Base-by-base conservation (phyloP, 225 moss, liverwort and hornwort genomes). In the Takakia lepidozioides region DNA sequence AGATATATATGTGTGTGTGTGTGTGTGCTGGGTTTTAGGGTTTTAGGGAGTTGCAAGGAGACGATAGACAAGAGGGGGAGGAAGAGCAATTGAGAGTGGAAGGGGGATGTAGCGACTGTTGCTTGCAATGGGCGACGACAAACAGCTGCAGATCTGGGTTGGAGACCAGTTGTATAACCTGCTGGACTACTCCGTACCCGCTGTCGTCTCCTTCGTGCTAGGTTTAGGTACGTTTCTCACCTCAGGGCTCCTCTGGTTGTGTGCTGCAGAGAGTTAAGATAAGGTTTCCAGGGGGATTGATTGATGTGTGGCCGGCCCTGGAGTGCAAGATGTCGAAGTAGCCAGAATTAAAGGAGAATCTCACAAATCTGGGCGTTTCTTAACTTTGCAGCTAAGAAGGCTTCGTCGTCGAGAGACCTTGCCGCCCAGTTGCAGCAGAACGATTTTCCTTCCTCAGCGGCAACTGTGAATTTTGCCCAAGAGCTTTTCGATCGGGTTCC, bases 81-180 rank as follows among this genome's bases (percentile, higher is more conserved):
- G 52, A 46, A n/a, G n/a, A n/a, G n/a, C n/a, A n/a, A n/a, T n/a
- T n/a, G n/a, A n/a, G n/a, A n/a, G n/a, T n/a, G n/a, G n/a, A n/a
- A n/a, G 24, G 36, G 14, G 45, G 10, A 10, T 43, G 25, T 3
- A 24, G n/a, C 44, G 25, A 42, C 42, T 28, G 40, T 53, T 45
- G 27, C 47, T 57, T 4, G 20, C 24, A 17, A 88, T 88, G 88
- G 82, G 65, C 50, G 75, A 84, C 30, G 85, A 88, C 11, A 68
- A 60, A 51, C 72, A 67, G 56, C 70, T 63, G 43, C 71, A 66
- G 60, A 66, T 54, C 19, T 90, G 90, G 90, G 77, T 90, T 16
- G 86, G 86, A 8, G 83, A 90, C 59, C 79, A 90, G 69, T 62
- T 90, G 30, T 63, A 80, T 27, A 63, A 37, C 25, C 49, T 86